Conservation (phyloP, 1,139 yeast genomes). For the Candida anutae region DNA sequence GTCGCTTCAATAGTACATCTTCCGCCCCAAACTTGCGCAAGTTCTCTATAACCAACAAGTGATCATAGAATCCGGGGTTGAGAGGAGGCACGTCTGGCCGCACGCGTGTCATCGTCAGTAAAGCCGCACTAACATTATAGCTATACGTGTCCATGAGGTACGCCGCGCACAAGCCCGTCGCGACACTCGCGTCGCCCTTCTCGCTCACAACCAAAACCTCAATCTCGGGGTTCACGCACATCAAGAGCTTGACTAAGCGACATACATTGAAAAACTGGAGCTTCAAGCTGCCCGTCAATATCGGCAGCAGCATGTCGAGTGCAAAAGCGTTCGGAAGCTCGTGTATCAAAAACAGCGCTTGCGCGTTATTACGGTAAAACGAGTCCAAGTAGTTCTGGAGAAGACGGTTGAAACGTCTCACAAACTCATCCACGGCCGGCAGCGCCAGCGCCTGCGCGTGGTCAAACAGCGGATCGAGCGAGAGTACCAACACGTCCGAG, state of each 20-base stretch:
- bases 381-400: constrained; percentile 33
- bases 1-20: constrained; percentile 23
- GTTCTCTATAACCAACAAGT: constrained; percentile 32
- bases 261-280: constrained; percentile 32
- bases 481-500: constrained; percentile 32
- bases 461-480: constrained; percentile 31
- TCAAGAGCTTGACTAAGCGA: constrained; percentile 30
- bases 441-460: not conserved
- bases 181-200: constrained; percentile 16
- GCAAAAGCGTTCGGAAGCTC: constrained; percentile 20
- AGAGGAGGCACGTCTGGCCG: constrained; percentile 16
- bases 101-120: constrained; percentile 9
- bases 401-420: constrained; percentile 23
- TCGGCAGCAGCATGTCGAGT: constrained; percentile 26
- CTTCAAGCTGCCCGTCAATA: constrained; percentile 32
- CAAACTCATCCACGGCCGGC: constrained; percentile 12
- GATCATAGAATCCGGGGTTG: constrained; percentile 33
- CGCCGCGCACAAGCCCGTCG: constrained; percentile 30
- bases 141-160: constrained; percentile 38
- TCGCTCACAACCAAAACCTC: constrained; percentile 33
- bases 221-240: constrained; percentile 24
- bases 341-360: constrained; percentile 20
- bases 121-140: constrained; percentile 26
- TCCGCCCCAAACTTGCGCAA: constrained; percentile 33
- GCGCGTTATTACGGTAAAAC: constrained; percentile 29